Evolutionary conservation across 2,329 filamentous ascomycete species (phyloP), one percentile per base, ranked within the genome.

Genomic region (Paraconiothyrium brasiliense): DNA sequence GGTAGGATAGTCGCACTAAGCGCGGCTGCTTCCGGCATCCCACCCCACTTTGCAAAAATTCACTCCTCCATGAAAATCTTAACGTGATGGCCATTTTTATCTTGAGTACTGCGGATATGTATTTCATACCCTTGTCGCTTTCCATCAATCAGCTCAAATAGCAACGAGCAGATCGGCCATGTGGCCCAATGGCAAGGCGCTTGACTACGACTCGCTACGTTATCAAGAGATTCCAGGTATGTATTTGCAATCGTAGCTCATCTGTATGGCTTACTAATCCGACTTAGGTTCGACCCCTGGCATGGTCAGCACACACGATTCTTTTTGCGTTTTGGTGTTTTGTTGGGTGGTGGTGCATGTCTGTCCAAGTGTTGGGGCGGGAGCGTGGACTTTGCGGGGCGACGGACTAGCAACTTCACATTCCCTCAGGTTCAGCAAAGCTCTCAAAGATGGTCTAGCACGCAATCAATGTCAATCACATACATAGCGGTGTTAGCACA

Each of bases 151-250:
- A 37, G 54, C 32, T 56, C 9, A 16, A 47, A 20, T 20, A 34
- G 24, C 27, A 27, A n/a, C 16, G 51, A 32, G 24, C 41, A 13
- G 13, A 3, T 37, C 57, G 62, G 64, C 57, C 64, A 60, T 61
- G 63, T 83, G 81, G 81, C 81, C 81, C 81, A 83, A 83, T 83
- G 81, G 81, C 80, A 83, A 83, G 80, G 78, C 78, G 81, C 79
- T 81, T 82, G 81, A 82, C 81, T 82, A 82, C 81, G 81, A 82
- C 67, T n/a, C 22, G 7, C 9, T 9, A 47, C 13, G 24, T 7
- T 3, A 56, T 56, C 54, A 56, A 56, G 54, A 56, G 54, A 56
- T 56, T 56, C 41, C 54, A 56, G 54, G 37, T 39, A 39, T 39
- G 37, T 14, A 14, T 14, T 39, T 16, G 16, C 10, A 39, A 14